Evolutionary conservation across 345 rosid genomes (phyloP), one percentile per base, ranked within the genome.

Genomic region (Camelina neglecta): DNA sequence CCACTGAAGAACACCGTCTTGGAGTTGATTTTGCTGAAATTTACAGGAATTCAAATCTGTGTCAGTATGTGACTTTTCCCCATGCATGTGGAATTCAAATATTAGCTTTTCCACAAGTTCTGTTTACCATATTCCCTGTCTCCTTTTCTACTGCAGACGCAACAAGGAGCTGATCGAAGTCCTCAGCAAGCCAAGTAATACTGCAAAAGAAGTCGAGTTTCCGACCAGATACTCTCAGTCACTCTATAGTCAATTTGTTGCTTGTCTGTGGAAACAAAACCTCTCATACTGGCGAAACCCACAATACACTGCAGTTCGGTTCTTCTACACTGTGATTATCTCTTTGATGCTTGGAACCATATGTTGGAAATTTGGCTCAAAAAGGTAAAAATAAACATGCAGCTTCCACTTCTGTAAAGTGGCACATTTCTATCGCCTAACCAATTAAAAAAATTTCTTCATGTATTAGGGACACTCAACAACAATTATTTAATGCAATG

Each of bases 201-300:
- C 69, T 57, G 78, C 86, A 47, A 88, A 89, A 75, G 93, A 95
- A 72, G 63, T 95, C 69, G 83, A 88, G 79, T 95, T 95, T 81
- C 86, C 96, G 20, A 84, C 94, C 7, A 87, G 89, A 84, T 95
- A 90, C 80, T 87, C 92, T 38, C 96, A 85, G 75, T 85, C 97
- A 8, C 83, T 86, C 60, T 80, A 83, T 45, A 88, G 85, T 33
- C 97, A 92, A 85, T 89, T 92, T 69, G 78, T 90, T 75, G 90
- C 97, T 29, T 95, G 99, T 58, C 93, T 95, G 49, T 90, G 97
- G 97, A 92, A 95, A 87, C 97, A 95, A 83, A 88, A 95, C 72
- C 84, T 95, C 24, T 95, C 97, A 13, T 95, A 95, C 59, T 95
- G 99, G 97, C 81, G 99, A 69, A 89, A 89, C 75, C 97, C 99